Conservation (phyloP, 2,329 filamentous ascomycete genomes). For the Aspergillus sp. region DNA sequence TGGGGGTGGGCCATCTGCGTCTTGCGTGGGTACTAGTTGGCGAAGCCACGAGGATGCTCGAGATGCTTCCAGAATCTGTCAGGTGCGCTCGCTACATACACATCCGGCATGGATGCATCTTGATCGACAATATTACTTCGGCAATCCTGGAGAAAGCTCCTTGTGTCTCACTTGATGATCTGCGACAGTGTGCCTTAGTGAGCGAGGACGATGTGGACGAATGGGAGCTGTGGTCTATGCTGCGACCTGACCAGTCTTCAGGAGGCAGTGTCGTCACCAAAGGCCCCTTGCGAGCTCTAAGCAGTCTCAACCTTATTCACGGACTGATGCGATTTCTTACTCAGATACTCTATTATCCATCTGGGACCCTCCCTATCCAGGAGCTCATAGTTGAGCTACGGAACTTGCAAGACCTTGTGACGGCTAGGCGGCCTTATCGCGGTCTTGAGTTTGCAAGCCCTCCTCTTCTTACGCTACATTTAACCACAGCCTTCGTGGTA, state of each 20-base stretch:
- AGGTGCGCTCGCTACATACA: slow-evolving; percentile 11
- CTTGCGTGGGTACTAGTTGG: not conserved
- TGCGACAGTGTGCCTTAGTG: slow-evolving; percentile 5
- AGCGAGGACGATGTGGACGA: slow-evolving; percentile 24
- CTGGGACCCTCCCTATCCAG: not conserved
- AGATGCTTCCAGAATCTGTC: not conserved
- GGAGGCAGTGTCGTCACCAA: not conserved
- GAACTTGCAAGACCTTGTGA: not conserved
- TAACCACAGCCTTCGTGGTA: slow-evolving; percentile 16
- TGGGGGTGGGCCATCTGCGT: not conserved
- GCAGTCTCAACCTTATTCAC: not conserved
- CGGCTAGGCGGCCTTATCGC: slow-evolving; percentile 1
- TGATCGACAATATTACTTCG: slow-evolving; percentile 21
- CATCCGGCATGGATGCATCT: slow-evolving; percentile 18
- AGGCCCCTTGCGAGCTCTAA: not conserved
- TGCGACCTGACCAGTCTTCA: not conserved
- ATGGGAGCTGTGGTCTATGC: slow-evolving; percentile 21
- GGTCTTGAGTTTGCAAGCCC: slow-evolving; percentile 8
- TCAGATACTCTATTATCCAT: not conserved
- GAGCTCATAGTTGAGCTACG: not conserved
- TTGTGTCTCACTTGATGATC: slow-evolving; percentile 9
- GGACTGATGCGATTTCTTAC: not conserved
- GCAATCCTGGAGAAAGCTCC: slow-evolving; percentile 13
- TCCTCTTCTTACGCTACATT: slow-evolving; percentile 19
- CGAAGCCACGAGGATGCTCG: not conserved